Evolutionary conservation across 2,329 filamentous ascomycete species (phyloP), one percentile per base, ranked within the genome.

Genomic region (Calonectria pseudoreteaudii): DNA sequence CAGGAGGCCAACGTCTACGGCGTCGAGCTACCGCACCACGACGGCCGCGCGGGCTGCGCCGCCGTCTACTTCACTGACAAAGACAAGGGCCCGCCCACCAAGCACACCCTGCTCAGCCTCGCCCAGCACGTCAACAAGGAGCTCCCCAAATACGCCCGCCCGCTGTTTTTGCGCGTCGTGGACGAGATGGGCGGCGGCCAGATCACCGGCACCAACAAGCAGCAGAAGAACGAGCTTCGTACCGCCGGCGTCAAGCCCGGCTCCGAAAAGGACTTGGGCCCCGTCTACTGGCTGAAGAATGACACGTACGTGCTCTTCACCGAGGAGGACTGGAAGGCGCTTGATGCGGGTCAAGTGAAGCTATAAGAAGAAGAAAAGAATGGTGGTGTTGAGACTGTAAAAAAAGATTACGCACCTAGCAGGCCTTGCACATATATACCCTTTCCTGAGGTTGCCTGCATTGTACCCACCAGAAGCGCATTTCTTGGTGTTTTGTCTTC

Each of bases 1-100:
- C 86, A 89, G 38, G 95, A 98, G 85, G 93, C 94, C 38, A 97
- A 97, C 79, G 95, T 98, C 34, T 98, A 97, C 80, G 95, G 95
- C 47, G 94, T 98, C 3, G 84, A 91, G 52, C 85, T 98, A 10
- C 95, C 95, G 0, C 89, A 94, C 76, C 94, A 97, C 81, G 95
- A 98, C 80, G 95, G 95, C 23, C 90, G 95, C 31, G 95, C 94
- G 0, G 95, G 95, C 2, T 98, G 95, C 79, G 95, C 93, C 0
- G 93, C 94, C 9, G 84, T 97, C 1, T 85, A 90, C 20, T 86
- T 95, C 18, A 36, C n/a, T 9, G 56, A 41, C 10, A 84, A 91
- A 16, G 56, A 41, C 10, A 84, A 91, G 16, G 86, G 83, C 0
- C 77, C 82, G n/a, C 84, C 87, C 2, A 85, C 82, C 5, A 81